Conservation (phyloP, 1,139 yeast genomes). For the Diutina siamensis region DNA sequence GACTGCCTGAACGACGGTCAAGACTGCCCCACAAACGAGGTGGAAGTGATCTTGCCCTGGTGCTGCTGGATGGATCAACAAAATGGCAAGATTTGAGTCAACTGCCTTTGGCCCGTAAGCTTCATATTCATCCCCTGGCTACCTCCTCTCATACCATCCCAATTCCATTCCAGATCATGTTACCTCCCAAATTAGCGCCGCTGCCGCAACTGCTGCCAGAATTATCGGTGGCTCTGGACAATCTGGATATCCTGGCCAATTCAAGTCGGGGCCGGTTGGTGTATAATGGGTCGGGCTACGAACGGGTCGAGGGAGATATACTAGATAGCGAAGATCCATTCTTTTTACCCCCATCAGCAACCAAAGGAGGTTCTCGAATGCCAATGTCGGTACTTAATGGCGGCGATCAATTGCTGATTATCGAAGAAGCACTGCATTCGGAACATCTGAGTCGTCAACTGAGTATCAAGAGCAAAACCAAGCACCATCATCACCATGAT, state of each 20-base stretch:
- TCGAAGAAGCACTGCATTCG: neutral
- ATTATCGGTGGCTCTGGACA: neutral
- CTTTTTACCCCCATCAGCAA: neutral
- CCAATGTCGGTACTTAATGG: neutral
- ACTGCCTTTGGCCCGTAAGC: neutral
- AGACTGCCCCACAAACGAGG: neutral
- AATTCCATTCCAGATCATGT: slow-evolving; percentile 4
- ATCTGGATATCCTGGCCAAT: neutral
- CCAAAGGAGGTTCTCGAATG: neutral
- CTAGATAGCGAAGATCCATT: neutral
- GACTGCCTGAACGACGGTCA: neutral
- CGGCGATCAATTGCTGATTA: slow-evolving; percentile 2
- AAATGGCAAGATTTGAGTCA: neutral
- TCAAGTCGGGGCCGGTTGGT: neutral
- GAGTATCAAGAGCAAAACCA: neutral
- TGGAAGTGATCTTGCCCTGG: neutral
- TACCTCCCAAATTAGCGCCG: neutral
- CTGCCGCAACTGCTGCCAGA: slow-evolving; percentile 6
- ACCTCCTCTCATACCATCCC: neutral
- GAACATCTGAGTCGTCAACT: slow-evolving; percentile 1
- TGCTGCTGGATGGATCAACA: slow-evolving; percentile 2
- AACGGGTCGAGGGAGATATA: neutral
- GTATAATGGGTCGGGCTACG: neutral
- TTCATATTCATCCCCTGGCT: slow-evolving; percentile 1
- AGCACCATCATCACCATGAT: neutral